Evolutionary conservation across 306 rosid species (phyloP), one percentile per base, ranked within the genome.

Genomic region (Dryas octopetala): DNA sequence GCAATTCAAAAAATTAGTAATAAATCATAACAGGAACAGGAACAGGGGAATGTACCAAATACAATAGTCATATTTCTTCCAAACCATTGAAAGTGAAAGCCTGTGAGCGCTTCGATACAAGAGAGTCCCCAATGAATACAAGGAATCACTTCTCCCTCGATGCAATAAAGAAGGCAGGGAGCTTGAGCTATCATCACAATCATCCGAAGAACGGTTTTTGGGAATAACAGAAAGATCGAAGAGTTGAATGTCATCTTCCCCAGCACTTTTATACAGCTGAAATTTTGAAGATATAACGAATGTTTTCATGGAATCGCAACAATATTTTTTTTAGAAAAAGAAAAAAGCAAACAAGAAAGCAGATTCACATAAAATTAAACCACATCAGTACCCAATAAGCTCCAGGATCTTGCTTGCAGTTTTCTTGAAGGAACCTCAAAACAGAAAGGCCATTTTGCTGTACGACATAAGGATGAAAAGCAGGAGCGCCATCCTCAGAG

Each of bases 401-500:
- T 71, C 96, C 98, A 65, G 97, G 98, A 78, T 94, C 98, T 90
- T 94, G 96, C 81, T 88, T 91, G 91, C 98, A 94, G 82, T 94
- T 94, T 68, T 94, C 98, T 82, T 76, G 96, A 82, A 94, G 96
- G 83, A 94, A 94, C 86, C 98, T 91, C 90, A 91, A 84, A 89
- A 94, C 97, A 76, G 98, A 90, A 58, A 88, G 91, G 82, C 98
- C 98, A 81, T 94, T 94, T 77, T 94, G 96, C 85, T 94, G 97
- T 78, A 94, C 93, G 72, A 91, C 98, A 71, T 90, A 64, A 55
- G 98, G 98, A 85, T 94, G 94, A 81, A 94, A 94, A 52, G 98
- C 98, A 52, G 97, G 97, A 54, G 92, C 80, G 38, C 98, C 98
- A 41, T 94, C 97, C 73, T 94, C 98, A 17, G 97, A 90, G 80